Evolutionary conservation across 805 yeast genomes (phyloP).

Genomic region (Cyberlindnera japonica): DNA sequence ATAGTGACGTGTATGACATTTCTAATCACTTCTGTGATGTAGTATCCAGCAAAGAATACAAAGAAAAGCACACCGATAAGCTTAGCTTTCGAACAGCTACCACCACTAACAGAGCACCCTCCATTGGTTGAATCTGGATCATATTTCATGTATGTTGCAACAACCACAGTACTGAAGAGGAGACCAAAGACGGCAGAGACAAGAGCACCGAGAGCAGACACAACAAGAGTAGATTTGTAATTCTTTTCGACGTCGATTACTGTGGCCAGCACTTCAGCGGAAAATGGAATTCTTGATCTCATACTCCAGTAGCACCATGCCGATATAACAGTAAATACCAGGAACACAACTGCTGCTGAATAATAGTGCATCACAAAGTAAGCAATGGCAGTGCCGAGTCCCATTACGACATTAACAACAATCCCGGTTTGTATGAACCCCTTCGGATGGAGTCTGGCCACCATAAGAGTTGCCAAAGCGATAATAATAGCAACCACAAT

Average conservation of each 20-base stretch:
- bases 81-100: conserved; percentile 55
- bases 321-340: conserved; percentile 58
- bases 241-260: conserved; percentile 74
- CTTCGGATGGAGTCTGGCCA: conserved; percentile 64
- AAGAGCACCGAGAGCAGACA: conserved; percentile 57
- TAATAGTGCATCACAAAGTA: conserved; percentile 65
- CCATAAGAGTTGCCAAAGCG: conserved; percentile 49
- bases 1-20: conserved; percentile 78
- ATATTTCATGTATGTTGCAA: conserved; percentile 75
- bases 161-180: conserved; percentile 63
- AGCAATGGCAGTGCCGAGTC: conserved; percentile 73
- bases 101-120: conserved; percentile 48
- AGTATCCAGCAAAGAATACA: conserved; percentile 79
- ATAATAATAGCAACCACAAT: conserved; percentile 57
- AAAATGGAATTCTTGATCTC: conserved; percentile 67
- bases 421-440: conserved; percentile 68
- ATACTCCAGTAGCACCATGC: conserved; percentile 73
- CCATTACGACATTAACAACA: conserved; percentile 59
- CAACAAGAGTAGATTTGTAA: conserved; percentile 65
- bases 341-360: conserved; percentile 75
- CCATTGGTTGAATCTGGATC: conserved; percentile 51
- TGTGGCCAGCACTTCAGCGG: conserved; percentile 63
- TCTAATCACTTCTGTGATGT: conserved; percentile 76
- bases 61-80: conserved; percentile 68
- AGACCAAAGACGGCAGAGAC: conserved; percentile 60